Evolutionary conservation across 2,329 filamentous ascomycete genomes (phyloP), one percentile per base, ranked within the genome.

Genomic region (Alternaria triticimaculans): DNA sequence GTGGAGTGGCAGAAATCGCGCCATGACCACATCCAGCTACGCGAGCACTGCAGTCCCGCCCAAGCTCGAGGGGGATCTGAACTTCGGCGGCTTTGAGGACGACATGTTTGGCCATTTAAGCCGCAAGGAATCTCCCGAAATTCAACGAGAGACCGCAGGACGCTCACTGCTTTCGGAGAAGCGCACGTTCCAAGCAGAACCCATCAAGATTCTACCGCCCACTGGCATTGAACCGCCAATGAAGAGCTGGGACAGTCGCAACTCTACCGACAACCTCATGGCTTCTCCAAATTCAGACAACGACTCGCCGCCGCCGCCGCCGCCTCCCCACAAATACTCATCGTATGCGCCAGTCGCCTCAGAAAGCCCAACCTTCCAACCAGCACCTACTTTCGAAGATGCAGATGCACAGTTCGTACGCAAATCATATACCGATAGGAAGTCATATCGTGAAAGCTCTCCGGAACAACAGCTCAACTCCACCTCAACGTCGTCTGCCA

Each of bases 221-320:
- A 75, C 80, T 57, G 74, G 81, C 28, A 76, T 85, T 18, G 83
- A 85, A 57, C 76, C 82, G 18, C 84, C 85, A 15, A 83, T 84
- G 57, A 83, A 83, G 66, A 87, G 85, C 26, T 86, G 83, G 83
- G 82, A 82, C 57, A 87, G 84, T 69, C 83, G 82, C 56, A 81
- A 82, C 55, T 86, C 85, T 3, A 80, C 79, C 57, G 85, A 87
- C 56, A 82, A 82, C 33, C 76, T 87, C 50, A 84, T 87, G 63
- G 78, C 79, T 55, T 79, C 79, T 30, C 76, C 74, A 43, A 70
- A 78, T 43, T 77, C 80, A 49, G 74, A 80, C 65, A 51, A 76
- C 68, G 69, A 77, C 44, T 74, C 75, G 12, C 71, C 75, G 28
- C 76, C 76, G 15, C 76, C 76, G 4, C 76, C 75, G 14, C 73